A percentile compares a stretch with the other conserved stretches of the same genome.
These are phyloP conservation scores for Guyanaporus albipodus DNA, from an alignment of 768 basidiomycete species.

Conservation along the genomic window DNA sequence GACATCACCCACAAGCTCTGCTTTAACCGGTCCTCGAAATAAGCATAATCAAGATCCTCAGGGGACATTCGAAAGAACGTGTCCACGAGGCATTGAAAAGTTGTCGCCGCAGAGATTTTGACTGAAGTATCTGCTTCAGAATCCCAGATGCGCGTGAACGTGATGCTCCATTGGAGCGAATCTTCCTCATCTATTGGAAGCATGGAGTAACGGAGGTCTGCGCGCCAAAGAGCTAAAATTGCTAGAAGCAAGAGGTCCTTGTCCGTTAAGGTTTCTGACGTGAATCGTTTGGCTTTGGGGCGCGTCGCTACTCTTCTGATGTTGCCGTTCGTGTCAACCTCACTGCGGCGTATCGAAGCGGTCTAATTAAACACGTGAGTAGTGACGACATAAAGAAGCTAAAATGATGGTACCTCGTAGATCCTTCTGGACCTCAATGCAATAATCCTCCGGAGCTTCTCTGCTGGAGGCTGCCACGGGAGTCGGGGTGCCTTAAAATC, in stretches of 20 bases:
- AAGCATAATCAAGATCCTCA: conserved; percentile 34
- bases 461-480: conserved; percentile 52
- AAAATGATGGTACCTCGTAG: conserved; percentile 44
- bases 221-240: conserved; percentile 67
- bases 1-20: conserved; percentile 42
- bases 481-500: conserved; percentile 44
- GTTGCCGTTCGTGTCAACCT: conserved; percentile 56
- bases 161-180: conserved; percentile 44
- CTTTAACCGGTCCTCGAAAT: conserved; percentile 44
- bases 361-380: conserved; percentile 35
- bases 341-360: conserved; percentile 50
- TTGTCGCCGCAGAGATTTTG: conserved; percentile 55
- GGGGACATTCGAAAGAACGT: conserved; percentile 42
- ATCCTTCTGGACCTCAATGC: conserved; percentile 50
- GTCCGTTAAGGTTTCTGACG: conserved; percentile 58
- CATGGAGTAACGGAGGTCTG: conserved; percentile 51
- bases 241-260: conserved; percentile 67
- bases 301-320: conserved; percentile 49
- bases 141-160: conserved; percentile 54
- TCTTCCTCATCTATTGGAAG: conserved; percentile 40
- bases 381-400: conserved; percentile 1
- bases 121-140: conserved; percentile 59
- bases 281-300: conserved; percentile 58
- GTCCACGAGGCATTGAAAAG: conserved; percentile 44
- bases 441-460: conserved; percentile 43